phyloP scores from a whole-genome alignment of 441 rosid genomes.

The Erodium chrysanthum region DNA sequence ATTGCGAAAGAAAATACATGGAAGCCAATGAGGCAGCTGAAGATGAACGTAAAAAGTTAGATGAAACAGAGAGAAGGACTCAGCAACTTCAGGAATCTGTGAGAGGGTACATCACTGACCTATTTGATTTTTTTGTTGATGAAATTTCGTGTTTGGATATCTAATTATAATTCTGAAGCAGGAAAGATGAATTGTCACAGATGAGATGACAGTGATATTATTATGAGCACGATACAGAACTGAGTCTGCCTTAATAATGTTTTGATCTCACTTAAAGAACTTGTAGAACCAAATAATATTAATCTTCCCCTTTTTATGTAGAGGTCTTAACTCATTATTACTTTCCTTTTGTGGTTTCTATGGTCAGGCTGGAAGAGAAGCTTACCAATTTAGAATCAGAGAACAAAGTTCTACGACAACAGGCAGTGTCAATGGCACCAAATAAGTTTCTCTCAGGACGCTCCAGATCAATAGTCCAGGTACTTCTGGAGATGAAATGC shows the following conservation, averaged over 20 bases:
- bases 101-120: conserved; percentile 39
- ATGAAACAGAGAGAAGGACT: conserved; percentile 69
- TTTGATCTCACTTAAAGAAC: conserved; percentile 2
- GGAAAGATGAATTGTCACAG: background rate
- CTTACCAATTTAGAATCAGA: conserved; percentile 79
- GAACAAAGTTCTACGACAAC: conserved; percentile 89
- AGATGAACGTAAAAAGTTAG: conserved; percentile 46
- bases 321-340: conserved; percentile 6
- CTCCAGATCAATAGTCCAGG: conserved; percentile 89
- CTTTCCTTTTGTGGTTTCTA: conserved; percentile 13
- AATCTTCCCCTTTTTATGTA: background rate
- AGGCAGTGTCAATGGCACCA: conserved; percentile 95
- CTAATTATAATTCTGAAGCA: background rate
- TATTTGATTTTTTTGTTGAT: background rate
- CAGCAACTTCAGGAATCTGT: conserved; percentile 73
- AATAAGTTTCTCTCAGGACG: conserved; percentile 90
- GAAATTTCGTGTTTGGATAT: background rate
- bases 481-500: conserved; percentile 20
- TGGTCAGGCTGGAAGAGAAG: conserved; percentile 82
- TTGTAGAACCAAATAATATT: background rate
- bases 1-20: conserved; percentile 42
- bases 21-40: conserved; percentile 49
- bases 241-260: background rate
- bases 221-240: conserved; percentile 3
- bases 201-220: conserved; percentile 9